Evolutionary conservation across 768 basidiomycete genomes (phyloP), one percentile per base, ranked within the genome.

Genomic region (Leccinellum albellum): DNA sequence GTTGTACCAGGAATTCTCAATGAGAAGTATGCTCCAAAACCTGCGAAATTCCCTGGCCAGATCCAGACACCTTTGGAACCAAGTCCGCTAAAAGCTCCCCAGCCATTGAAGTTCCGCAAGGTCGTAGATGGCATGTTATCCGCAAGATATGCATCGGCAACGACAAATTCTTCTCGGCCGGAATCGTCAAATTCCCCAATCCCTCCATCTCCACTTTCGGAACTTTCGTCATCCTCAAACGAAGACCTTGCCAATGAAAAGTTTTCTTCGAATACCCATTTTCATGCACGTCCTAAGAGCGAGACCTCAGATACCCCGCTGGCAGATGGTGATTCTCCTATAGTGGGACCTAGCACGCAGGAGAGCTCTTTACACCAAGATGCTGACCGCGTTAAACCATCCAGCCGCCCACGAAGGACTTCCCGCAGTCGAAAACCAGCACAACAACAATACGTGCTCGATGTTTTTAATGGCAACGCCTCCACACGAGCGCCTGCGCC

Each of bases 371-470:
- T 61, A 56, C 37, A 59, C 59, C 61, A 62, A 67, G 48, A 61
- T 54, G 6, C 23, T 15, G 49, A 44, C 10, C 26, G 15, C 14
- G 46, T 53, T 4, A 42, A 56, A 35, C 10, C 55, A 4, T 53
- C 59, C 46, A 46, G 63, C 63, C 57, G 61, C 21, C 64, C 66
- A 13, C 81, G 84, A 45, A 81, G 85, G 42, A 82, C 82, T 1
- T 77, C 81, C 28, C 81, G 83, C 23, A 61, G 71, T 24, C 78
- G 84, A 21, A 82, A 79, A 59, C 61, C 73, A 46, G 65, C 70
- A 46, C 65, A 75, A 58, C 64, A 73, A 55, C 62, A 70, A 45
- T 68, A 71, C 20, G 59, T 67, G 8, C 58, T 68, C 14, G 79
- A 81, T 57, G 74, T 79, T 9, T 78, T 79, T 57, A 72, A 70